Base-by-base conservation (phyloP, 2,329 filamentous ascomycete species). In the Colletotrichum sidae region DNA sequence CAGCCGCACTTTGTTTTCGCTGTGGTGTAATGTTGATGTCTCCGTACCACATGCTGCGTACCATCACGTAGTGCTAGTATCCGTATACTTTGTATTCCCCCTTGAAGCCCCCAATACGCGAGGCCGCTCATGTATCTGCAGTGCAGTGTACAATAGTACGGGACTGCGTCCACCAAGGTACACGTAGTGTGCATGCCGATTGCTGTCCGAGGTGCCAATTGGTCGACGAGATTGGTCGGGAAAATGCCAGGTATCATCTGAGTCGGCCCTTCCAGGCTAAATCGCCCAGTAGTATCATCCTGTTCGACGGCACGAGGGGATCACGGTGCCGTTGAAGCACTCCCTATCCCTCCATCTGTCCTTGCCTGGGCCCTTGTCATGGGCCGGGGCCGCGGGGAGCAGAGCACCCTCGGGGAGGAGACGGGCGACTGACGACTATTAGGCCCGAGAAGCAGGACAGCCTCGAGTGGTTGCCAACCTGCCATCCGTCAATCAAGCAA, bases 231-330 rank as follows among this genome's bases (percentile, higher is more conserved):
- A 78, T 77, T 78, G 75, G 76, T 57, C 73, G 74, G 76, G 71
- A 76, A 75, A 79, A 77, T 75, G 69, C 70, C 72, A 72, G 69
- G 66, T 68, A 71, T 69, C 52, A 71, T 69, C 52, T 70, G 69
- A 77, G 72, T 77, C 76, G 75, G 76, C 74, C 77, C 76, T 77
- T 79, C 77, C 74, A 80, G 79, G 78, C 79, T 80, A 80, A 80
- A 79, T 70, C 74, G 72, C 25, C 25, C 4, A 25, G 25, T 25
- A 25, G 4, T 25, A 4, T 25, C 4, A 68, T 67, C 64, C 65
- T 50, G 69, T 69, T 69, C 69, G 73, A 70, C 73, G 70, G 69
- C 67, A 63, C 42, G 52, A 17, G 64, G 60, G 59, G 64, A 55
- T 63, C 49, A 34, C 53, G 59, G 39, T 58, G 57, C 60, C 62